Percentiles rank a stretch among this genome's conserved stretches.
Evolutionary conservation across 345 rosid genomes (phyloP).

Genomic region (Eucalyptus camaldulensis): DNA sequence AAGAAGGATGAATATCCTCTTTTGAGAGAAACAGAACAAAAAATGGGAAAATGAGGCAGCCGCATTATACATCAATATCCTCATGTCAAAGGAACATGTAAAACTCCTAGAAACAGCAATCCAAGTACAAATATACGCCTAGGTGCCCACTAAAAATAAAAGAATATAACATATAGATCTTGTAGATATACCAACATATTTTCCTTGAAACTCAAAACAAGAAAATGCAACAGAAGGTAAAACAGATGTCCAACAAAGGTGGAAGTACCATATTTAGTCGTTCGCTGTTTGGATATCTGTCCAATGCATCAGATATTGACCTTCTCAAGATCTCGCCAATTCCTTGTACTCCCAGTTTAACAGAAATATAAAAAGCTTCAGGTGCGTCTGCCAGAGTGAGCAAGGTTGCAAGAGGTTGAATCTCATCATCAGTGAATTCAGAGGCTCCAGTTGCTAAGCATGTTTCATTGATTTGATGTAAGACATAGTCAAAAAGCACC

Average conservation of each 20-base stretch:
- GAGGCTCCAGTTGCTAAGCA: conserved; percentile 70
- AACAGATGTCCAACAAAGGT: neutral
- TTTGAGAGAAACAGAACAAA: neutral
- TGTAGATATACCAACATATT: neutral
- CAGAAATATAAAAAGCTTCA: conserved; percentile 91
- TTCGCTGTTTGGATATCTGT: conserved; percentile 78
- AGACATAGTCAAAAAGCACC: conserved; percentile 80
- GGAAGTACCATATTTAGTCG: conserved; percentile 66
- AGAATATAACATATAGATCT: neutral
- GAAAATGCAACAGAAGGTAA: neutral
- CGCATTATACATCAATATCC: neutral
- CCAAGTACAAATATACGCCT: neutral
- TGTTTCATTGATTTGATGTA: conserved; percentile 80
- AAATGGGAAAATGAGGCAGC: neutral
- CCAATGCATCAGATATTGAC: conserved; percentile 69
- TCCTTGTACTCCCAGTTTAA: conserved; percentile 93
- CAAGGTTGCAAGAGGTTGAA: conserved; percentile 68
- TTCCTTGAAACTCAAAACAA: neutral
- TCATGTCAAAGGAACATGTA: neutral
- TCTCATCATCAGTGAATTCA: conserved; percentile 78
- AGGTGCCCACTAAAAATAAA: neutral
- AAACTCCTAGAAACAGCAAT: neutral
- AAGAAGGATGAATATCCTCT: neutral
- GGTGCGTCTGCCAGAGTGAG: conserved; percentile 90
- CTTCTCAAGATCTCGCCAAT: conserved; percentile 89